phyloP scores from a whole-genome alignment of 108 stramenopile genomes.

The Cylindrotheca fusiformis region DNA sequence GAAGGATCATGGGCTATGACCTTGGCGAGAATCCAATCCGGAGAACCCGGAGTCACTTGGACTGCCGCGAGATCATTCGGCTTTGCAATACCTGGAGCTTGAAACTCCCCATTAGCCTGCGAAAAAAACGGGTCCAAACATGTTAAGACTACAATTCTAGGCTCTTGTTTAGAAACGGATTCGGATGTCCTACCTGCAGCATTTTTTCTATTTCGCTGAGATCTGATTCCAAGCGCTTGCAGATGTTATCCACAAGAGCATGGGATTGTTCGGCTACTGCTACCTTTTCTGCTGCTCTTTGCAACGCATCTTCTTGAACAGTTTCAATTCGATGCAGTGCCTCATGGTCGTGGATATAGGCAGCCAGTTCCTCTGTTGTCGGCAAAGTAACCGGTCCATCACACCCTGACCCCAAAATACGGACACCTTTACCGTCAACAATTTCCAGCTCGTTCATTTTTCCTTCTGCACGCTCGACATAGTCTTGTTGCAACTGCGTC shows the following conservation, averaged over 20 bases:
- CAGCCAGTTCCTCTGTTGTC: constrained; percentile 52
- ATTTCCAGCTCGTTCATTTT: constrained; percentile 39
- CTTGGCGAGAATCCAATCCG: constrained; percentile 88
- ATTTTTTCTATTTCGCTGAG: constrained; percentile 51
- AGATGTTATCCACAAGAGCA: constrained; percentile 53
- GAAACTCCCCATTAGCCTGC: constrained; percentile 30
- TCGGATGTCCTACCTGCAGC: constrained; percentile 40
- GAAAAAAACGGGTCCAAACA: neutral
- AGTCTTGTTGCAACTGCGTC: constrained; percentile 28
- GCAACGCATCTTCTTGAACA: constrained; percentile 39
- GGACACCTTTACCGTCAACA: constrained; percentile 30
- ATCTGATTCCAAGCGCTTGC: constrained; percentile 65
- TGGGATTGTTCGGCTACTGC: constrained; percentile 60
- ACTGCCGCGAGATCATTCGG: constrained; percentile 78
- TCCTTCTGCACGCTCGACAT: constrained; percentile 31
- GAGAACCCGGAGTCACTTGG: constrained; percentile 49
- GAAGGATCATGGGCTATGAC: constrained; percentile 63
- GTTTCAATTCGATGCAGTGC: constrained; percentile 31
- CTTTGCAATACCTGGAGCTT: constrained; percentile 29
- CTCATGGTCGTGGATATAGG: constrained; percentile 30
- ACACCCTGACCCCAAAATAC: constrained; percentile 18
- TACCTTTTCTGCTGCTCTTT: constrained; percentile 67
- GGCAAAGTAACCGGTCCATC: constrained; percentile 36
- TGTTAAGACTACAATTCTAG: neutral
- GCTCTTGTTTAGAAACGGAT: constrained; percentile 3